Percentiles rank a stretch among this genome's conserved stretches.
Evolutionary conservation across 1,284 basidiomycete species (phyloP).

Genomic region (Coniferiporia sulphurascens): DNA sequence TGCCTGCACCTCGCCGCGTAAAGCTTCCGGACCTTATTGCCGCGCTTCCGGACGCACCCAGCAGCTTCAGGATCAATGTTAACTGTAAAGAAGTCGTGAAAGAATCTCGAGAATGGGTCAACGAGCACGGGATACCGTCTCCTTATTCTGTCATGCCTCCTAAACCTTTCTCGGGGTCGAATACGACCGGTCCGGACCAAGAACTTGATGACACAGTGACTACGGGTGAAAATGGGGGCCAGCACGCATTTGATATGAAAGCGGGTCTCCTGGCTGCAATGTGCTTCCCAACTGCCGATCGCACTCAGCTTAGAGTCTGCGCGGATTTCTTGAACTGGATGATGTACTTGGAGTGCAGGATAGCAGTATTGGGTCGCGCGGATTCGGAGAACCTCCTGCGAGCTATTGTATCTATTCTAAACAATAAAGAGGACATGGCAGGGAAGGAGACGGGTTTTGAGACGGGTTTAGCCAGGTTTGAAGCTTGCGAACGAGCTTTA

Average conservation of each 20-base stretch:
- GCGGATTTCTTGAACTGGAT: slow-evolving; percentile 11
- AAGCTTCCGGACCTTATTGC: neutral
- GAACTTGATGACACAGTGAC: too few species aligned
- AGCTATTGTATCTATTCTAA: neutral
- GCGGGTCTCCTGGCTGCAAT: slow-evolving; percentile 5
- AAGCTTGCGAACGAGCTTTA: neutral
- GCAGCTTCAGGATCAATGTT: neutral
- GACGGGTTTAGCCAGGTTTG: slow-evolving; percentile 6
- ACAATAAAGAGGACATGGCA: neutral
- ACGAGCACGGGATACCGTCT: neutral
- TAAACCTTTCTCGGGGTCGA: too few species aligned
- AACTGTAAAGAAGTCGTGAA: neutral
- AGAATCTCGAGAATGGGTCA: neutral
- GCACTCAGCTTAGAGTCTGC: slow-evolving; percentile 9
- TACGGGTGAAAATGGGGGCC: too few species aligned
- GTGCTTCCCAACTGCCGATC: slow-evolving; percentile 5
- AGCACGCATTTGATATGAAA: neutral
- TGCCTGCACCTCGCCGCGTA: neutral
- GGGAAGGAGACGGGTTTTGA: neutral
- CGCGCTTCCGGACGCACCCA: neutral
- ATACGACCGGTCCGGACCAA: too few species aligned
- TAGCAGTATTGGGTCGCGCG: neutral
- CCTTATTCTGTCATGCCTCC: neutral
- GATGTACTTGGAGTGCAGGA: slow-evolving; percentile 1
- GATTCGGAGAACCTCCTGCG: neutral